These are phyloP conservation scores for Pythium volutum DNA, from an alignment of 352 stramenopile genomes.

Conservation along the genomic window DNA sequence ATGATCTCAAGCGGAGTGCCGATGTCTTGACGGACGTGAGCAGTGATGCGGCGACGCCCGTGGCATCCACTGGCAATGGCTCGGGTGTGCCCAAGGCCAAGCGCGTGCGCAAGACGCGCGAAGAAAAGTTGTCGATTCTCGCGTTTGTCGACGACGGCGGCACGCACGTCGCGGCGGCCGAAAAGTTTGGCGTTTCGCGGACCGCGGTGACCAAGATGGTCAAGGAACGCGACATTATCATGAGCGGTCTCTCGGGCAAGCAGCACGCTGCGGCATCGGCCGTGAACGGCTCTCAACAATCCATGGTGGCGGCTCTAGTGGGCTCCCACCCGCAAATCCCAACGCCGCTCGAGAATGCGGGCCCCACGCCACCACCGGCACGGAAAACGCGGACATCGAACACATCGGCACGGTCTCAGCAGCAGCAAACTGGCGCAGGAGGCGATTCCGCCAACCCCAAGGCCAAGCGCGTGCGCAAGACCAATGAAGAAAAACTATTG, in stretches of 20 bases:
- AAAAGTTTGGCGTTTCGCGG: constrained; percentile 80
- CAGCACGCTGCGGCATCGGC: constrained; percentile 3
- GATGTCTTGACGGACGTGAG: background rate
- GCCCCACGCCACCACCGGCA: constrained; percentile 2
- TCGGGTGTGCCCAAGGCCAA: constrained; percentile 31
- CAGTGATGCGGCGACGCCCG: background rate
- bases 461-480: constrained; percentile 74
- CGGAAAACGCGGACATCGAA: constrained; percentile 8
- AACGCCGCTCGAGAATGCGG: background rate
- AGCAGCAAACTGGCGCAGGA: background rate
- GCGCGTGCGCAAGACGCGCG: constrained; percentile 77
- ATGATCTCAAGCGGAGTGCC: constrained; percentile 17
- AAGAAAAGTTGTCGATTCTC: constrained; percentile 84
- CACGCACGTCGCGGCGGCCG: constrained; percentile 67
- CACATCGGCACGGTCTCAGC: background rate
- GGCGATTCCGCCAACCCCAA: constrained; percentile 9
- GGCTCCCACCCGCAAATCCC: background rate
- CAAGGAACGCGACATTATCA: constrained; percentile 75
- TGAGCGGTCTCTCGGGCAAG: constrained; percentile 21
- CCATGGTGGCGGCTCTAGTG: background rate
- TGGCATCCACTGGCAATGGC: background rate
- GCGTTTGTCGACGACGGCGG: constrained; percentile 76
- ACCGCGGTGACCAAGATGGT: constrained; percentile 87
- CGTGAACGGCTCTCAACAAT: background rate
- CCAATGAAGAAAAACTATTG: constrained; percentile 81